A percentile compares a stretch with the other conserved stretches of the same genome.
Evolutionary conservation across 2,329 filamentous ascomycete species (phyloP).

Genomic region (Claviceps spartinae): DNA sequence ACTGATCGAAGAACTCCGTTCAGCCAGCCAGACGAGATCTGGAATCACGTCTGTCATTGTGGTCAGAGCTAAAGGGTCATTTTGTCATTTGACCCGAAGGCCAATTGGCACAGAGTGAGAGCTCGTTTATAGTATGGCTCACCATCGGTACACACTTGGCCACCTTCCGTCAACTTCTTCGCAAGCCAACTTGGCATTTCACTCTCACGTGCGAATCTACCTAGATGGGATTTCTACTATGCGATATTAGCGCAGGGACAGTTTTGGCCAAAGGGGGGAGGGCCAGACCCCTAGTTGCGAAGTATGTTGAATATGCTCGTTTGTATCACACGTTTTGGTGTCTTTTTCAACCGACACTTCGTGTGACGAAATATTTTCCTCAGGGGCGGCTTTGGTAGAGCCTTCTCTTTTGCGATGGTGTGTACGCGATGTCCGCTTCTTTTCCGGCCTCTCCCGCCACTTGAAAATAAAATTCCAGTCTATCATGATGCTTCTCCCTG

Average conservation of each 20-base stretch:
- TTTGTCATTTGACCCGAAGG: neutral
- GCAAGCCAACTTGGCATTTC: constrained; percentile 6
- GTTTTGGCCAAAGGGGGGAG: neutral
- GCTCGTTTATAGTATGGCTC: neutral
- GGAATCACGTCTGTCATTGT: constrained; percentile 40
- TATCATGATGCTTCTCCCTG: neutral
- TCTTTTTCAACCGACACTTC: neutral
- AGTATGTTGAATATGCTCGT: neutral
- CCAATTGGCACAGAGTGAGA: neutral
- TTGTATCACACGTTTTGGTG: neutral
- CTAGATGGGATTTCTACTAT: constrained; percentile 7
- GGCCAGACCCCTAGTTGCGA: neutral
- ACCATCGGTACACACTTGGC: constrained; percentile 7
- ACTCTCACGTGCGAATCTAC: constrained; percentile 5
- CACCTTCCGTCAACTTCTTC: constrained; percentile 1
- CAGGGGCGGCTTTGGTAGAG: neutral
- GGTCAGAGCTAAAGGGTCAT: neutral
- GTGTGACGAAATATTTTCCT: neutral
- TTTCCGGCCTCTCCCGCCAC: neutral
- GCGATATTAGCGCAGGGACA: too few species aligned
- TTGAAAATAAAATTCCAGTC: neutral
- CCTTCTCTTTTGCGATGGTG: neutral
- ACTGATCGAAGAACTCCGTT: constrained; percentile 46
- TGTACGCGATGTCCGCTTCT: neutral
- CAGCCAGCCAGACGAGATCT: constrained; percentile 47